phyloP scores from a whole-genome alignment of 2,329 filamentous ascomycete species.

The Mollisiaceae sp. region DNA sequence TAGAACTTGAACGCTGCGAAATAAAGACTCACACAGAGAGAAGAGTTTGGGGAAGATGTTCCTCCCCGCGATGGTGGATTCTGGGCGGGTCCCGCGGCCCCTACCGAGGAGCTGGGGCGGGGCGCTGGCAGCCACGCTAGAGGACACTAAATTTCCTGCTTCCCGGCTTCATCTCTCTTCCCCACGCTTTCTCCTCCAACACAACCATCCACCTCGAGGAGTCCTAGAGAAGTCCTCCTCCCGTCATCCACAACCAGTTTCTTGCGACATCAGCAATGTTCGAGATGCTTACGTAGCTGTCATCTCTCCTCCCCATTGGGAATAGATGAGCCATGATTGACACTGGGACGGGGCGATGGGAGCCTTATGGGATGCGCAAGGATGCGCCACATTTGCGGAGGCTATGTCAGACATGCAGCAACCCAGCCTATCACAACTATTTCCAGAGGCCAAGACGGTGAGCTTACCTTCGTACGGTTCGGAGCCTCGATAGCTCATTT shows the following conservation, averaged over 20 bases:
- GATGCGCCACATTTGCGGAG: not conserved
- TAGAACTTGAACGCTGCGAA: no score
- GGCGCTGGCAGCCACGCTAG: not conserved
- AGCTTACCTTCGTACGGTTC: constrained; percentile 1
- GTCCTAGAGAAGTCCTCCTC: not conserved
- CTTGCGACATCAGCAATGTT: not conserved
- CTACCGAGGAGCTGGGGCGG: not conserved
- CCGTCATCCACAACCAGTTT: not conserved
- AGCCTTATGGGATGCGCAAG: constrained; percentile 1
- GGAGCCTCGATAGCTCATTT: not conserved
- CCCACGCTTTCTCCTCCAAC: not conserved
- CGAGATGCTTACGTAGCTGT: not conserved
- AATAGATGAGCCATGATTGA: not conserved
- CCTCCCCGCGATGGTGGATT: not conserved
- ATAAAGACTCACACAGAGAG: no score
- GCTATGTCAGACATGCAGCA: not conserved
- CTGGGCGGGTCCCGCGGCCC: no score
- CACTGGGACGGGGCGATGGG: not conserved
- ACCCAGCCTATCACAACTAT: not conserved
- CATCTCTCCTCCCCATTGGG: not conserved
- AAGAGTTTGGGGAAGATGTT: no score
- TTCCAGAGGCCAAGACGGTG: not conserved
- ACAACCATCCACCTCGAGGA: not conserved
- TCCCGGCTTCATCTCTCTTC: not conserved
- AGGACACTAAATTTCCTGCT: not conserved